Evolutionary conservation across 768 basidiomycete species (phyloP).

Genomic region (Pleurotus platypus): DNA sequence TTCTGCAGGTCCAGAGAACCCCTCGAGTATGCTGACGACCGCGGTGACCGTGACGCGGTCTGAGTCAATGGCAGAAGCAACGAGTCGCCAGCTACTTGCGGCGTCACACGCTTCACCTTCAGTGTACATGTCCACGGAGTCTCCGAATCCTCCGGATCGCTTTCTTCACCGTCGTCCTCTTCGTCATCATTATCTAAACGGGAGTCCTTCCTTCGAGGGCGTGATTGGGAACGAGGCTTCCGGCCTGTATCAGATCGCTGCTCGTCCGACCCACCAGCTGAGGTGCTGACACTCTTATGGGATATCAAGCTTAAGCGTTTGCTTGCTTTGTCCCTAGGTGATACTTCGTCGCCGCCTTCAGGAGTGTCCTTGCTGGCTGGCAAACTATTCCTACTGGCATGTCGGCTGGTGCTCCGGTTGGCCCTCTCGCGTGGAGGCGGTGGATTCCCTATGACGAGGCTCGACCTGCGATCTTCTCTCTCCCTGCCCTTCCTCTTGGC

Average conservation of each 20-base stretch:
- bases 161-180: conserved; percentile 67
- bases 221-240: neutral
- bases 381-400: neutral
- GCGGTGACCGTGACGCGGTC: conserved; percentile 10
- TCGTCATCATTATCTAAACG: conserved; percentile 10
- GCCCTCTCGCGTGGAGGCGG: neutral
- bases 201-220: neutral
- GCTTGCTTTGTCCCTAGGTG: conserved; percentile 20
- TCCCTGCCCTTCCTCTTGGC: conserved; percentile 23
- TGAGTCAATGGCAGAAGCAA: conserved; percentile 8
- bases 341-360: conserved; percentile 19
- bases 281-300: conserved; percentile 5
- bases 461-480: conserved; percentile 15
- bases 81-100: neutral
- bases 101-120: conserved; percentile 47
- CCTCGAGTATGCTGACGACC: conserved; percentile 13
- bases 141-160: conserved; percentile 95
- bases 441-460: conserved; percentile 3
- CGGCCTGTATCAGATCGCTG: neutral
- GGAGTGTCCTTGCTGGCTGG: conserved; percentile 6
- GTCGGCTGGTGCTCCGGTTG: neutral
- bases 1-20: neutral
- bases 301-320: conserved; percentile 3
- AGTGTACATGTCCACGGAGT: conserved; percentile 94
- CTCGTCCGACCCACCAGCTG: neutral